Evolutionary conservation across 2,329 filamentous ascomycete species (phyloP).

Genomic region (Aspergillus fumigatus): DNA sequence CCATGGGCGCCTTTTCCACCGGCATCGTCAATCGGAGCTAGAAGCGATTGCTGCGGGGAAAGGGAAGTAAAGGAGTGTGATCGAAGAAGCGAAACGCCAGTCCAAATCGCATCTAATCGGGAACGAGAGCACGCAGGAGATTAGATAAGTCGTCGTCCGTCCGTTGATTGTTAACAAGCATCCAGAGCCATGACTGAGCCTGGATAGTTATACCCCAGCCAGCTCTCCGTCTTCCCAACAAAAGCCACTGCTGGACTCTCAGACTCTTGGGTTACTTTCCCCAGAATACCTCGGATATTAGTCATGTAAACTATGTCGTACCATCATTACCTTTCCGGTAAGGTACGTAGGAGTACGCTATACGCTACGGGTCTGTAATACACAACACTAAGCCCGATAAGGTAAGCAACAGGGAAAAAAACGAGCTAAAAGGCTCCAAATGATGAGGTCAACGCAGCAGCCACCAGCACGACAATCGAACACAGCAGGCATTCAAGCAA

Average conservation of each 20-base stretch:
- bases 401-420: background rate
- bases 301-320: slow-evolving; percentile 14
- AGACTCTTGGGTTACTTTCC: slow-evolving; percentile 10
- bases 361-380: background rate
- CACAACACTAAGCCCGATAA: background rate
- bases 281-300: slow-evolving; percentile 25
- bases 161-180: slow-evolving; percentile 3
- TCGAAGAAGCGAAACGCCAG: background rate
- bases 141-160: background rate
- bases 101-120: slow-evolving; percentile 1
- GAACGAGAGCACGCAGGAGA: background rate
- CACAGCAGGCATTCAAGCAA: background rate
- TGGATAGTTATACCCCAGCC: slow-evolving; percentile 5
- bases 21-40: slow-evolving; percentile 22
- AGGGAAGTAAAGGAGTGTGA: background rate
- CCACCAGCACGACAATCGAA: background rate
- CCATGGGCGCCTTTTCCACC: slow-evolving; percentile 26
- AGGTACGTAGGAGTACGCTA: too few species aligned
- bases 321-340: background rate
- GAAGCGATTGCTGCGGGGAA: background rate
- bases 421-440: background rate
- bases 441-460: slow-evolving; percentile 20
- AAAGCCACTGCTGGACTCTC: slow-evolving; percentile 15
- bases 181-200: slow-evolving; percentile 1
- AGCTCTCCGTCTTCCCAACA: slow-evolving; percentile 23